Percentiles rank a stretch among this genome's conserved stretches.
Evolutionary conservation across 2,329 filamentous ascomycete genomes (phyloP).

Genomic region (Ophiostoma ips): DNA sequence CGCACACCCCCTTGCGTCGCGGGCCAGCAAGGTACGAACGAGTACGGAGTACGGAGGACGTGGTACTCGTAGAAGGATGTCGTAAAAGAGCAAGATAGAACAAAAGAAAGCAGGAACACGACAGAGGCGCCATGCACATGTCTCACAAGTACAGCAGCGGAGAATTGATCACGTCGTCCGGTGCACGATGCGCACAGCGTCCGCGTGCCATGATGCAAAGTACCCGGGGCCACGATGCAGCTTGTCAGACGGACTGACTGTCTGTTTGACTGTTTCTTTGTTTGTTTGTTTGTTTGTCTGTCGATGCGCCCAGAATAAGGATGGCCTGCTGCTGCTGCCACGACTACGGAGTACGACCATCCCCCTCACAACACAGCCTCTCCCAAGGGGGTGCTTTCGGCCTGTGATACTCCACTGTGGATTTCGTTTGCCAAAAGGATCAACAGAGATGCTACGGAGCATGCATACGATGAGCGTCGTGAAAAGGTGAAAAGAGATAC

Average conservation of each 20-base stretch:
- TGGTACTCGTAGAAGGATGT: no score
- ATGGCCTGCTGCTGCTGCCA: background rate
- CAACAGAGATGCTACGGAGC: background rate
- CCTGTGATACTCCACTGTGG: background rate
- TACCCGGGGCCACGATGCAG: no score
- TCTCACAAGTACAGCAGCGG: constrained; percentile 1
- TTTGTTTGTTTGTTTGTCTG: no score
- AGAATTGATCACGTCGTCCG: background rate
- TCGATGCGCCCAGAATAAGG: no score
- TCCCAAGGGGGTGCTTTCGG: background rate
- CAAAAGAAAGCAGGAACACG: background rate
- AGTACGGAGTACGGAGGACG: no score
- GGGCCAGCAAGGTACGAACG: no score
- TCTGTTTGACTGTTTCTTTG: no score
- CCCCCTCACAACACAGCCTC: background rate
- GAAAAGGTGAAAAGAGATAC: background rate
- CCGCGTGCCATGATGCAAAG: background rate
- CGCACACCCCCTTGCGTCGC: no score
- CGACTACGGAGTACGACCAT: no score
- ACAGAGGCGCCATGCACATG: background rate
- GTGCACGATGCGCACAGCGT: background rate
- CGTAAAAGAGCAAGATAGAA: background rate
- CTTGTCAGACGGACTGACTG: no score
- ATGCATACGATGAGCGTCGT: background rate
- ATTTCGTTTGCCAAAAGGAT: background rate